Percentiles rank a stretch among this genome's conserved stretches.
These are phyloP conservation scores for Trifolium pratense DNA, from an alignment of 306 rosid species.

Conservation along the genomic window DNA sequence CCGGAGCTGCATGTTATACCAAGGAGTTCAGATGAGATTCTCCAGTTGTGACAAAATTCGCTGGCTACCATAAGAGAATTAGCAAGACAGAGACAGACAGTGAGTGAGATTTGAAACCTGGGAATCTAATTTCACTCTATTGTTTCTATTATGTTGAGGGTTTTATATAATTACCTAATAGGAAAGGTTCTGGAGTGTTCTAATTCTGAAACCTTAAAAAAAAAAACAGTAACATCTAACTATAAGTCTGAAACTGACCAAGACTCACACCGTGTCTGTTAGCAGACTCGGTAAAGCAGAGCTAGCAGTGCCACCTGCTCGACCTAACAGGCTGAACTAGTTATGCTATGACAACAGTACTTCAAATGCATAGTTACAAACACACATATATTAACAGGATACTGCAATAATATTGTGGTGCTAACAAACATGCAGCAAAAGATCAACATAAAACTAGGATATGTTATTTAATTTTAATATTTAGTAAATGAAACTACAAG, in stretches of 20 bases:
- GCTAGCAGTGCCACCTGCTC: not conserved
- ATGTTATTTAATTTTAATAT: too few relatives aligned
- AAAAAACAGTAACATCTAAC: not conserved
- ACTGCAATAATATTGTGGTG: not conserved
- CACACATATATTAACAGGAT: not conserved
- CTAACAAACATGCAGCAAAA: not conserved
- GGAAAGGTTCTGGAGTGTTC: not conserved
- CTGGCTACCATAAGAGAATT: too few relatives aligned
- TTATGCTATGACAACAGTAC: constrained; percentile 16
- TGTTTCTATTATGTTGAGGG: not conserved
- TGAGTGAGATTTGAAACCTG: too few relatives aligned
- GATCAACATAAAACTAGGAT: not conserved
- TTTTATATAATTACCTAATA: not conserved
- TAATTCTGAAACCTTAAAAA: not conserved
- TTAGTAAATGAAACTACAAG: not conserved
- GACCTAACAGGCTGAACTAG: not conserved
- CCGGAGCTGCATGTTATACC: too few relatives aligned
- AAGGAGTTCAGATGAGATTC: too few relatives aligned
- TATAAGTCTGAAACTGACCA: not conserved
- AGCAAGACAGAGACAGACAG: too few relatives aligned
- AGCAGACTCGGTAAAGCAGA: constrained; percentile 1
- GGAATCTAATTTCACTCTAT: too few relatives aligned
- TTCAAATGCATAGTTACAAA: constrained; percentile 18
- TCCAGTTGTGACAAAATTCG: not conserved
- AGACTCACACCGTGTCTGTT: not conserved